Conservation (phyloP, 768 basidiomycete genomes). For the Lactarius tabidus region DNA sequence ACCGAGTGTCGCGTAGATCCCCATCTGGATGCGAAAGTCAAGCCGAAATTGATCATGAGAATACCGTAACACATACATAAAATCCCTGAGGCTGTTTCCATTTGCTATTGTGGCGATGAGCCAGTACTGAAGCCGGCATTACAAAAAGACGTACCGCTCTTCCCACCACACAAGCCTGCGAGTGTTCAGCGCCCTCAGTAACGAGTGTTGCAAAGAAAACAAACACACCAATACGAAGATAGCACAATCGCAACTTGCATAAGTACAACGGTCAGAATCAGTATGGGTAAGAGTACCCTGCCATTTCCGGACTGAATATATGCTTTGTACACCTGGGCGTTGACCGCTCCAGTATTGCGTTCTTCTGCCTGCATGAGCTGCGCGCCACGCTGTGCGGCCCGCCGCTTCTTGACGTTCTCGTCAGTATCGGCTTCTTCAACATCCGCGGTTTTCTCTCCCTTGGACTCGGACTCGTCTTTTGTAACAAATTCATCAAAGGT, state of each 20-base stretch:
- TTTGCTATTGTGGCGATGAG: constrained; percentile 36
- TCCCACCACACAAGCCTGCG: constrained; percentile 83
- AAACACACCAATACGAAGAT: constrained; percentile 65
- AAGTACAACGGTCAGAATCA: constrained; percentile 56
- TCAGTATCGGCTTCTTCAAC: constrained; percentile 33
- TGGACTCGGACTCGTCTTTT: constrained; percentile 49
- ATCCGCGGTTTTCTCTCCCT: constrained; percentile 42
- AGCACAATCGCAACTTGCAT: constrained; percentile 70
- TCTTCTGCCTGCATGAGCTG: constrained; percentile 82
- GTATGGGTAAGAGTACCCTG: constrained; percentile 54
- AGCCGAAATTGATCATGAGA: neutral
- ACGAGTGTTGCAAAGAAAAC: neutral
- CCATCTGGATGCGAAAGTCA: constrained; percentile 53
- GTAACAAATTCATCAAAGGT: constrained; percentile 55
- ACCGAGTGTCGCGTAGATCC: constrained; percentile 72
- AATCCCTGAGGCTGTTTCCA: constrained; percentile 60
- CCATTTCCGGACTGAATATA: constrained; percentile 75
- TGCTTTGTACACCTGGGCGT: constrained; percentile 47
- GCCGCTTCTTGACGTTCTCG: constrained; percentile 37
- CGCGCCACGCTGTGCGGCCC: constrained; percentile 40
- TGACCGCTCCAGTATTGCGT: constrained; percentile 71
- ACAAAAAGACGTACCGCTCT: constrained; percentile 42
- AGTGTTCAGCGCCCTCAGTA: constrained; percentile 5
- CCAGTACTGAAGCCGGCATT: neutral
- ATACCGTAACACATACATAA: constrained; percentile 51